Conservation (phyloP, 2,329 filamentous ascomycete genomes). For the Juglanconis sp. region DNA sequence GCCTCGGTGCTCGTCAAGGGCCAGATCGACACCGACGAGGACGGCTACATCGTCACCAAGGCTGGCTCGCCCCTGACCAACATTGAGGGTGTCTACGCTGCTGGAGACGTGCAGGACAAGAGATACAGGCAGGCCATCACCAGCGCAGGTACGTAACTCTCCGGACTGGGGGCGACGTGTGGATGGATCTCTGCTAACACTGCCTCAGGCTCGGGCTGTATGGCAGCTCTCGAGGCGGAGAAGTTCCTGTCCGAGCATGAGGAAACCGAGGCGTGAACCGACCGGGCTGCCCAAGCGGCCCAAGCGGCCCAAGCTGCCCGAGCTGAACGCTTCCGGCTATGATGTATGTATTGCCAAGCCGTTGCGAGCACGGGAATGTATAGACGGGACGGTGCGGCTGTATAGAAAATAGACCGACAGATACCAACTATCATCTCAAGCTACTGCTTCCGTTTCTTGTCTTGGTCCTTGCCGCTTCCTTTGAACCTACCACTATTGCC, state of each 20-base stretch:
- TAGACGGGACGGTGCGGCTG: background rate
- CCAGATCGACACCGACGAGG: conserved; percentile 81
- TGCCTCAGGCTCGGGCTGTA: conserved; percentile 76
- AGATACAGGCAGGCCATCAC: conserved; percentile 96
- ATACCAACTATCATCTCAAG: background rate
- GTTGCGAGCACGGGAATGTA: background rate
- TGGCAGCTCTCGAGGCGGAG: conserved; percentile 93
- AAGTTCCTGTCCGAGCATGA: conserved; percentile 77
- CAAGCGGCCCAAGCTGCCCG: background rate
- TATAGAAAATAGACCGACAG: background rate
- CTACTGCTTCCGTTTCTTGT: background rate
- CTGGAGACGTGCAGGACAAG: conserved; percentile 98
- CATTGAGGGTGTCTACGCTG: conserved; percentile 89
- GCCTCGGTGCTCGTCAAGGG: conserved; percentile 88
- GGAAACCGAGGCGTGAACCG: conserved; percentile 31
- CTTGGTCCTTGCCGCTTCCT: background rate
- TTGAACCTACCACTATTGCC: background rate
- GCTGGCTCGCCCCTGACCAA: conserved; percentile 87
- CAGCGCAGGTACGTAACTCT: conserved; percentile 71
- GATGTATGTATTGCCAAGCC: background rate
- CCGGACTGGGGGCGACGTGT: background rate
- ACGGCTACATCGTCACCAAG: conserved; percentile 87
- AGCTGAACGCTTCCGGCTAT: background rate
- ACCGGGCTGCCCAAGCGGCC: background rate
- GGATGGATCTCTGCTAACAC: conserved; percentile 21